Base-by-base conservation (phyloP, 164 flowering plant species). In the Santalum album region DNA sequence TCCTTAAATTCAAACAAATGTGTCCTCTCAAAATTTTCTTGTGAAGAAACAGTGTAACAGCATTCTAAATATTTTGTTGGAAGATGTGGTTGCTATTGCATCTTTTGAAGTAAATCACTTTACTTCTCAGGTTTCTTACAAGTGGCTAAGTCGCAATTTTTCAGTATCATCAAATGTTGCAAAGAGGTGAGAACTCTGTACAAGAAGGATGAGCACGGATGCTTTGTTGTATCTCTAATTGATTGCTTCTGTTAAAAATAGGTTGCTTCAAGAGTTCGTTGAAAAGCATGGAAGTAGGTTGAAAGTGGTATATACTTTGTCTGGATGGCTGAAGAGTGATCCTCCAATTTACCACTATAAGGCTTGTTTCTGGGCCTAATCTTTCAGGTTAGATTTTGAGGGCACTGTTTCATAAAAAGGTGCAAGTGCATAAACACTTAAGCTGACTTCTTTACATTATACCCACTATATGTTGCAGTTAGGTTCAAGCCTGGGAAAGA, bases 111-210 rank as follows among this genome's bases (percentile, higher is more conserved):
- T 25, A 15, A 18, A 21, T 21, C 20, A 42, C 29, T 47, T 51
- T 15, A 36, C 42, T 39, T 62, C 25, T 54, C 79, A 90, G 96
- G 90, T 88, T 62, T 88, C 98, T 0, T 91, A 88, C 74, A 91
- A 87, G 70, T 88, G 96, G 96, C 71, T 84, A 46, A 88, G 98
- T 79, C 92, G 96, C 53, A 82, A 81, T 57, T 84, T 79, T 61
- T 74, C 73, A 72, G 71, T 91, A 52, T 71, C 98, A 36, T 91
- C 98, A 20, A 69, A 84, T 75, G 66, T 64, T 65, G 90, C 98
- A 50, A 91, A 91, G 79, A 80, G 83, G 98, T 90, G 58, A 36
- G 54, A 15, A 21, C 56, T 22, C 5, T 43, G 47, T 14, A 4
- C 47, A 12, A 29, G 6, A 3, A 29, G 34, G 9, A n/a, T n/a